A percentile compares a stretch with the other conserved stretches of the same genome.
Evolutionary conservation across 208 protist genomes (phyloP).

Genomic region (Entamoeba moshkovskii): DNA sequence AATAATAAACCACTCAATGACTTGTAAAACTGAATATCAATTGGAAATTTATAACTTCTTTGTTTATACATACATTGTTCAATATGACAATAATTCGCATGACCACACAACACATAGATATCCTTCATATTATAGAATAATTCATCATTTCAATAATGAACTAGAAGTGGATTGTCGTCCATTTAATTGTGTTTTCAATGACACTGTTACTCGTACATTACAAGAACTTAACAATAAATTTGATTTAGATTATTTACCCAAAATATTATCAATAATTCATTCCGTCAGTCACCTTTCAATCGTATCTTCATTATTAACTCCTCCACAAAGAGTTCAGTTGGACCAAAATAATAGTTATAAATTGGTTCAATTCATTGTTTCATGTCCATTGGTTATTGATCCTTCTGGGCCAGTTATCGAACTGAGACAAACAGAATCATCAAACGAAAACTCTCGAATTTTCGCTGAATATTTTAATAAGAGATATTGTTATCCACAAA

Average conservation of each 20-base stretch:
- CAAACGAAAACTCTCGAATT: not conserved
- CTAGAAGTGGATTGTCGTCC: not conserved
- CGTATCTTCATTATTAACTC: not conserved
- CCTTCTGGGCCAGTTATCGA: not conserved
- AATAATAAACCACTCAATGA: not conserved
- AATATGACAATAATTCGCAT: not conserved
- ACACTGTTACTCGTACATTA: not conserved
- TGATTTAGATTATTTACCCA: no score
- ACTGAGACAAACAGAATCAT: not conserved
- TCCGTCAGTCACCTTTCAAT: not conserved
- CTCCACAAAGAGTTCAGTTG: not conserved
- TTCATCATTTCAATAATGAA: not conserved
- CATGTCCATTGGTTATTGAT: not conserved
- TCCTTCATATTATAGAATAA: not conserved
- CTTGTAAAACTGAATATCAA: not conserved
- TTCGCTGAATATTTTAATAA: not conserved
- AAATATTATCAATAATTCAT: not conserved
- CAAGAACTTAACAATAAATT: not conserved
- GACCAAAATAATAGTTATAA: not conserved
- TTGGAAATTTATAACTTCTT: not conserved
- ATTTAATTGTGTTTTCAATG: not conserved
- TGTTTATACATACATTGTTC: not conserved
- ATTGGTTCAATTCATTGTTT: not conserved
- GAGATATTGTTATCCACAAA: not conserved
- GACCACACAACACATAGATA: not conserved